Evolutionary conservation across 2,329 filamentous ascomycete species (phyloP).

Genomic region (Lachnellula cervina): DNA sequence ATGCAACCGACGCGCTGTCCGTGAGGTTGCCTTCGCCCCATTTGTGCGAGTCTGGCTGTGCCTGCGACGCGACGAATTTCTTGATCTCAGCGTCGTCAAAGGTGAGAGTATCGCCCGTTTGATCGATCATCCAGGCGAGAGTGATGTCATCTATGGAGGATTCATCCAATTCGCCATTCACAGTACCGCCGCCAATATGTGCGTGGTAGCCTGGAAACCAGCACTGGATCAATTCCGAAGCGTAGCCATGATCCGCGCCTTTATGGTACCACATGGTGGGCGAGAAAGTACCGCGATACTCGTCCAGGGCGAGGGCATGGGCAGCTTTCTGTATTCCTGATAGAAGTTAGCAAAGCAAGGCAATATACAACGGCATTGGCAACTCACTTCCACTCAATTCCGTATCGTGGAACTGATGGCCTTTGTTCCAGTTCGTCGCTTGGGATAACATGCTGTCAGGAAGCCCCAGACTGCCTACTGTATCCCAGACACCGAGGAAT

Average conservation of each 20-base stretch:
- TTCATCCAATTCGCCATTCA: neutral
- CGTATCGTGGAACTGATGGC: neutral
- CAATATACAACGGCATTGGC: neutral
- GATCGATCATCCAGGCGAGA: neutral
- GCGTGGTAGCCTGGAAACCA: slow-evolving; percentile 4
- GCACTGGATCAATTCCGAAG: neutral
- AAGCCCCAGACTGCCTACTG: slow-evolving; percentile 33
- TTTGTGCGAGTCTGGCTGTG: neutral
- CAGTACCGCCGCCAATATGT: slow-evolving; percentile 1
- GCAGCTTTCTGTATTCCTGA: slow-evolving; percentile 41
- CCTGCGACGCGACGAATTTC: neutral
- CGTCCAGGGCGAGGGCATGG: slow-evolving; percentile 44
- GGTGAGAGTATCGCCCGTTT: neutral
- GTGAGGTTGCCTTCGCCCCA: neutral
- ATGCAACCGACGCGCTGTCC: neutral
- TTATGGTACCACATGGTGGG: slow-evolving; percentile 31
- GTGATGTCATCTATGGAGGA: neutral
- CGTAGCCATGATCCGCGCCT: slow-evolving; percentile 14
- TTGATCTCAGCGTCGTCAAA: neutral
- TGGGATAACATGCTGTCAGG: neutral
- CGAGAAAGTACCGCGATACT: slow-evolving; percentile 34
- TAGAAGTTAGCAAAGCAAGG: slow-evolving; percentile 15
- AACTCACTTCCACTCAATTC: neutral
- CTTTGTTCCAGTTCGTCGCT: neutral
- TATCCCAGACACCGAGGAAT: slow-evolving; percentile 43